A percentile compares a stretch with the other conserved stretches of the same genome.
phyloP scores from a whole-genome alignment of 208 protist genomes.

The Endotrypanum monterogeii region DNA sequence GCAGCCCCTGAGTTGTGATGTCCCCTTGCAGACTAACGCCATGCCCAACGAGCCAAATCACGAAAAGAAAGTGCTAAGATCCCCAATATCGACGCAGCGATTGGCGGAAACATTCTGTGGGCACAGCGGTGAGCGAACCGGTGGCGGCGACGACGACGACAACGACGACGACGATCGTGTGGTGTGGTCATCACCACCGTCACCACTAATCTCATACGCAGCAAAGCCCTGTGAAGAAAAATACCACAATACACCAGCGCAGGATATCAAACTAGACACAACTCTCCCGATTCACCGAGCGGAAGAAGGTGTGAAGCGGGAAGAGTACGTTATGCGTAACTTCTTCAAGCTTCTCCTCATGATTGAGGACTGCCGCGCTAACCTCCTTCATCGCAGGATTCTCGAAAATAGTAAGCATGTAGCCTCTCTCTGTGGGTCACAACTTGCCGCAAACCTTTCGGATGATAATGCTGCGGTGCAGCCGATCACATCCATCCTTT shows the following conservation, averaged over 20 bases:
- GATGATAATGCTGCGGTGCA: conserved; percentile 11
- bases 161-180: conserved; percentile 25
- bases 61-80: background rate
- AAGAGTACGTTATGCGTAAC: conserved; percentile 27
- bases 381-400: conserved; percentile 25
- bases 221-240: background rate
- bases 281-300: background rate
- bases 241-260: background rate
- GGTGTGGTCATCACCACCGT: conserved; percentile 30
- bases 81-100: background rate
- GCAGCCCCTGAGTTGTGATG: background rate
- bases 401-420: conserved; percentile 24
- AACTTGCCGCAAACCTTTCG: conserved; percentile 25
- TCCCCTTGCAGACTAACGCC: background rate
- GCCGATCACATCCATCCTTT: background rate
- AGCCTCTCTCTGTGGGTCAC: conserved; percentile 18
- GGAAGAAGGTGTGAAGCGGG: conserved; percentile 6
- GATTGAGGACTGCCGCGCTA: conserved; percentile 27
- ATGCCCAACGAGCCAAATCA: background rate
- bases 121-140: conserved; percentile 7
- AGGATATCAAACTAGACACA: background rate
- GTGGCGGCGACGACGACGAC: conserved; percentile 8
- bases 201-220: conserved; percentile 20
- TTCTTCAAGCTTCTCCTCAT: conserved; percentile 34
- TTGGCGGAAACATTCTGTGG: background rate